These are phyloP conservation scores for Irpex sp. DNA, from an alignment of 1,284 basidiomycete species.

Conservation along the genomic window DNA sequence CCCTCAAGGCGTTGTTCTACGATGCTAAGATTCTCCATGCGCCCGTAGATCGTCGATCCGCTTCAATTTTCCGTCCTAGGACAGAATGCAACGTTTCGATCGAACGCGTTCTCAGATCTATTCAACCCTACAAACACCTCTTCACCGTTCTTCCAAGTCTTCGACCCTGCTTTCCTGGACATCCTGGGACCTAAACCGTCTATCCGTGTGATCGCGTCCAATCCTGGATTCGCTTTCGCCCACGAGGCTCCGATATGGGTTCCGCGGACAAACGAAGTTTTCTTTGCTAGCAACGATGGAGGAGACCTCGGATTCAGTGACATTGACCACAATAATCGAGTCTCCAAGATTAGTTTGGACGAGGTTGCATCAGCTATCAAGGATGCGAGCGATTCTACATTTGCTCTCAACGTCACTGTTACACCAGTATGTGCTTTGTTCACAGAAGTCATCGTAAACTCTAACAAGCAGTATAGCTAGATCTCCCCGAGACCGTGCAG, in stretches of 20 bases:
- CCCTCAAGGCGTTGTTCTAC: neutral
- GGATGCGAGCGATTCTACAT: slow-evolving; percentile 26
- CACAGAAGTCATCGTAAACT: neutral
- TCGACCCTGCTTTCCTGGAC: slow-evolving; percentile 54
- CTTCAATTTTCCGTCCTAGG: slow-evolving; percentile 29
- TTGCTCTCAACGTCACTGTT: slow-evolving; percentile 49
- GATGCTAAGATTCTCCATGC: neutral
- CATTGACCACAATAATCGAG: slow-evolving; percentile 39
- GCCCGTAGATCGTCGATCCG: slow-evolving; percentile 26
- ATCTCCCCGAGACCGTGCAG: slow-evolving; percentile 44
- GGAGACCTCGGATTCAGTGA: slow-evolving; percentile 39
- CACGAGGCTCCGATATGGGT: slow-evolving; percentile 73
- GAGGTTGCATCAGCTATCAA: slow-evolving; percentile 29
- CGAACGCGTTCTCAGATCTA: slow-evolving; percentile 20
- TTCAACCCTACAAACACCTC: slow-evolving; percentile 40
- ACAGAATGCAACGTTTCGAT: slow-evolving; percentile 27
- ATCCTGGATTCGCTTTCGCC: slow-evolving; percentile 61
- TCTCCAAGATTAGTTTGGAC: slow-evolving; percentile 33
- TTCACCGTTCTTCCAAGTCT: slow-evolving; percentile 68
- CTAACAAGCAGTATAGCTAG: slow-evolving; percentile 33
- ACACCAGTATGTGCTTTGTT: slow-evolving; percentile 21
- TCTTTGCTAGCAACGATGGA: slow-evolving; percentile 46
- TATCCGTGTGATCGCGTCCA: slow-evolving; percentile 54
- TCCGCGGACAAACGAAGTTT: slow-evolving; percentile 54
- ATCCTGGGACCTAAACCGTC: slow-evolving; percentile 57